Conservation (phyloP, 768 basidiomycete species). For the Lentinula boryana region DNA sequence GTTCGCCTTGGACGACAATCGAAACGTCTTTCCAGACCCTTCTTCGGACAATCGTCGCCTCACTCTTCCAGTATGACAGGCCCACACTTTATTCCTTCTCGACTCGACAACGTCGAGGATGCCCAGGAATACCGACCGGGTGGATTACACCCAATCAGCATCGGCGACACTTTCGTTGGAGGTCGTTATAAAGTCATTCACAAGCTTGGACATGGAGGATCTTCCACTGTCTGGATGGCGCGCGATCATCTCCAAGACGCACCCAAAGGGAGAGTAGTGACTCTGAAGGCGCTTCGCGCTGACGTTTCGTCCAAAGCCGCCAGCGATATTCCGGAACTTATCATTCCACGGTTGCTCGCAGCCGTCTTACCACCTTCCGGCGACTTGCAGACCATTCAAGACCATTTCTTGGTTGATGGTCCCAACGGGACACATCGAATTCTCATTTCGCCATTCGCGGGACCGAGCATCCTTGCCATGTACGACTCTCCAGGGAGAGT, state of each 20-base stretch:
- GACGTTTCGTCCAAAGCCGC: background rate
- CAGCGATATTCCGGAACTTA: background rate
- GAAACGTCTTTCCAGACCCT: no score
- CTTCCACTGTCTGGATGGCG: slow-evolving; percentile 33
- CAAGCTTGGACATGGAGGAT: slow-evolving; percentile 42
- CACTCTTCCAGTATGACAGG: no score
- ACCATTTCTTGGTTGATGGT: slow-evolving; percentile 32
- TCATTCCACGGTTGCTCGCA: slow-evolving; percentile 13
- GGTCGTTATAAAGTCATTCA: slow-evolving; percentile 41
- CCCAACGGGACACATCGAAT: slow-evolving; percentile 37
- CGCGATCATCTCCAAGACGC: slow-evolving; percentile 13
- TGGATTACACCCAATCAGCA: slow-evolving; percentile 25
- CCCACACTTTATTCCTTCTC: no score
- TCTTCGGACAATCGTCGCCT: no score
- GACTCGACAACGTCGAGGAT: slow-evolving; percentile 20
- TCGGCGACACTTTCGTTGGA: slow-evolving; percentile 34
- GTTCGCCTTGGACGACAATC: no score
- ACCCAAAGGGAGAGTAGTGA: slow-evolving; percentile 29
- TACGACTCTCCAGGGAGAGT: background rate
- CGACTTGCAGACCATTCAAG: background rate
- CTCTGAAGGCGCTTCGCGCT: slow-evolving; percentile 40
- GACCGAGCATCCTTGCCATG: slow-evolving; percentile 15
- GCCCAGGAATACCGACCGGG: slow-evolving; percentile 32
- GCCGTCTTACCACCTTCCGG: background rate
- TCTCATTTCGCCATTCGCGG: slow-evolving; percentile 35